Percentiles rank a stretch among this genome's conserved stretches.
Evolutionary conservation across 106 monocot species (phyloP).

Genomic region (Ottelia alismoides): DNA sequence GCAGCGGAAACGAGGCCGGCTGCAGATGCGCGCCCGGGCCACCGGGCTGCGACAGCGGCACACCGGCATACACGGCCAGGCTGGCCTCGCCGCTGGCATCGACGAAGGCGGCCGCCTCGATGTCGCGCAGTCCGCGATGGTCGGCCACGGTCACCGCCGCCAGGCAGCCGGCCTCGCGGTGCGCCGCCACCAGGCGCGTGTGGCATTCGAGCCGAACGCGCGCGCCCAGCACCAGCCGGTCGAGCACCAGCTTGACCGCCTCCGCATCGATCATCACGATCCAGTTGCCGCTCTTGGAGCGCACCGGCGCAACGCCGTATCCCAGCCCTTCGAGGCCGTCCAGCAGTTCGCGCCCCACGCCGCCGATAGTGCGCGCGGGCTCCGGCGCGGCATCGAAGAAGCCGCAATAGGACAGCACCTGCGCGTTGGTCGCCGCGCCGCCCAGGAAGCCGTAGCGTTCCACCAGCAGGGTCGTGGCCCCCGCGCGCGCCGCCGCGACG

Average conservation of each 20-base stretch:
- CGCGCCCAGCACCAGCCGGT: neutral
- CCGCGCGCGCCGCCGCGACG: neutral
- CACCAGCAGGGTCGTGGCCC: neutral
- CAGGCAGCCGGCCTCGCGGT: neutral
- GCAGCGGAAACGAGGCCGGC: neutral
- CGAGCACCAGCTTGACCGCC: neutral
- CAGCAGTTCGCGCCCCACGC: neutral
- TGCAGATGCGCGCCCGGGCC: too few relatives aligned
- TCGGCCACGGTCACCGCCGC: neutral
- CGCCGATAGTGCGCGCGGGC: neutral
- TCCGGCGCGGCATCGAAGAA: neutral
- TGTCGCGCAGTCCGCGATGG: neutral
- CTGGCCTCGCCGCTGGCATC: neutral
- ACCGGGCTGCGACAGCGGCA: neutral
- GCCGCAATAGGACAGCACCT: neutral
- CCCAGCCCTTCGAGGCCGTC: neutral
- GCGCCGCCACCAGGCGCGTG: neutral
- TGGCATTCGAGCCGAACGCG: neutral
- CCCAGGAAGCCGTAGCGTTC: neutral
- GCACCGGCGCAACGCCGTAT: too few relatives aligned
- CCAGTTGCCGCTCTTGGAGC: neutral
- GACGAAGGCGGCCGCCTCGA: neutral
- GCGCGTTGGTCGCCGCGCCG: neutral
- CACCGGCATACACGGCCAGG: neutral
- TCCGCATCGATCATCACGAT: neutral